These are phyloP conservation scores for Arthroderma sp. DNA, from an alignment of 2,329 filamentous ascomycete genomes.

Conservation along the genomic window DNA sequence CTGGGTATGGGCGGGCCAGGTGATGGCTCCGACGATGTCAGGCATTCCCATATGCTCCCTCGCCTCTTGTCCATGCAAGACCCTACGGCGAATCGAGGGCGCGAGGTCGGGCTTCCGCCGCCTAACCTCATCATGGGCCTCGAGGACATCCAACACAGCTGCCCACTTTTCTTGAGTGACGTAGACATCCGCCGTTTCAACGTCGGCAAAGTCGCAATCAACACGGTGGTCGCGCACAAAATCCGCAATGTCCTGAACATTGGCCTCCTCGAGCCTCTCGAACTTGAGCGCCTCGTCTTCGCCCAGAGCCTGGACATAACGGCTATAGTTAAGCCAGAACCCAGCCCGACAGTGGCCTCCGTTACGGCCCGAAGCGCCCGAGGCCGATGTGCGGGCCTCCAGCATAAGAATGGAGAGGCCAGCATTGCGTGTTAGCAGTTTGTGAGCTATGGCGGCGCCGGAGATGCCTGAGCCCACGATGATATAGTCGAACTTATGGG, in stretches of 20 bases:
- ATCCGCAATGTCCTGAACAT: not conserved
- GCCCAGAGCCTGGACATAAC: not conserved
- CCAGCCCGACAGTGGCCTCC: not conserved
- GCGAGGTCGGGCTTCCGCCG: not conserved
- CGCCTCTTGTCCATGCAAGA: not conserved
- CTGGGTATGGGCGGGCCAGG: not conserved
- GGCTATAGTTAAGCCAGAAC: not conserved
- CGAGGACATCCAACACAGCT: not conserved
- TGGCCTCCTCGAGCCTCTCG: not conserved
- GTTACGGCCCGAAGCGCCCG: not conserved
- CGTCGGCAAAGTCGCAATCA: not conserved
- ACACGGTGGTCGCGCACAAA: not conserved
- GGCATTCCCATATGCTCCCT: not conserved
- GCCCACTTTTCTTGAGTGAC: not conserved
- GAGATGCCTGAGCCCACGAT: not conserved
- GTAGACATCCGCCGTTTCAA: not conserved
- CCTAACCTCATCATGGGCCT: not conserved
- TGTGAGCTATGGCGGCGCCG: not conserved
- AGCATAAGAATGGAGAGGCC: not conserved
- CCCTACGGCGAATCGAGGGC: not conserved
- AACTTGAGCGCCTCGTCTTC: conserved; percentile 2
- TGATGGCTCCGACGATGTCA: not conserved
- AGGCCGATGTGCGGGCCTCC: not conserved
- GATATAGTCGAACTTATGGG: not conserved
- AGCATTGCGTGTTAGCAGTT: not conserved